Percentiles rank a stretch among this genome's conserved stretches.
Evolutionary conservation across 805 yeast genomes (phyloP).

Genomic region (Candida nanaspora): DNA sequence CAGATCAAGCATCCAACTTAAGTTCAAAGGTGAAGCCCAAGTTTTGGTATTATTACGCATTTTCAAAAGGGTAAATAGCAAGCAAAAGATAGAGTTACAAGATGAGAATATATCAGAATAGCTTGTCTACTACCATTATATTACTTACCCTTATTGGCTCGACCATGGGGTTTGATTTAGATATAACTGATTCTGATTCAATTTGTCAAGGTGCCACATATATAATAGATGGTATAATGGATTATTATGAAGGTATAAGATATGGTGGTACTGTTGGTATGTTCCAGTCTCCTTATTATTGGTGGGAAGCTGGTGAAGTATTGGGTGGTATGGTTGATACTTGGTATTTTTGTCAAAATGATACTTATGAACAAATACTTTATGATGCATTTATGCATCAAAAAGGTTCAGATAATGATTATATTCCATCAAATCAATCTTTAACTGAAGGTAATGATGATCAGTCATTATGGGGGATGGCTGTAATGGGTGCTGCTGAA

Average conservation of each 20-base stretch:
- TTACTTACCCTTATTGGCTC: neutral
- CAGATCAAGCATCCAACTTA: no score
- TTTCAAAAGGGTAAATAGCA: no score
- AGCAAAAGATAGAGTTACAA: no score
- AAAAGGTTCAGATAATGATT: constrained; percentile 56
- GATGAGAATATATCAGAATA: neutral
- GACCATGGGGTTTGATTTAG: no score
- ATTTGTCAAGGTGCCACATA: constrained; percentile 45
- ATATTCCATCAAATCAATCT: constrained; percentile 75
- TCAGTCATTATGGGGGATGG: constrained; percentile 89
- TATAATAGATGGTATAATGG: constrained; percentile 66
- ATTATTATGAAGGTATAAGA: constrained; percentile 66
- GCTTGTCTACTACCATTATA: neutral
- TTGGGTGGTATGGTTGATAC: constrained; percentile 66
- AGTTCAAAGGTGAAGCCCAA: no score
- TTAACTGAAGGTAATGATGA: constrained; percentile 89
- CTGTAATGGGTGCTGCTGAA: constrained; percentile 80
- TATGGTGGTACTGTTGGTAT: constrained; percentile 67
- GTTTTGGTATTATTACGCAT: no score
- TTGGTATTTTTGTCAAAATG: constrained; percentile 62
- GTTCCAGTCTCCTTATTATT: constrained; percentile 71
- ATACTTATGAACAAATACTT: constrained; percentile 49
- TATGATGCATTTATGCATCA: constrained; percentile 60
- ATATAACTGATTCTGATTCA: constrained; percentile 15
- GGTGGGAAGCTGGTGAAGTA: constrained; percentile 93